Evolutionary conservation across 768 basidiomycete species (phyloP).

Genomic region (Russula earlei): DNA sequence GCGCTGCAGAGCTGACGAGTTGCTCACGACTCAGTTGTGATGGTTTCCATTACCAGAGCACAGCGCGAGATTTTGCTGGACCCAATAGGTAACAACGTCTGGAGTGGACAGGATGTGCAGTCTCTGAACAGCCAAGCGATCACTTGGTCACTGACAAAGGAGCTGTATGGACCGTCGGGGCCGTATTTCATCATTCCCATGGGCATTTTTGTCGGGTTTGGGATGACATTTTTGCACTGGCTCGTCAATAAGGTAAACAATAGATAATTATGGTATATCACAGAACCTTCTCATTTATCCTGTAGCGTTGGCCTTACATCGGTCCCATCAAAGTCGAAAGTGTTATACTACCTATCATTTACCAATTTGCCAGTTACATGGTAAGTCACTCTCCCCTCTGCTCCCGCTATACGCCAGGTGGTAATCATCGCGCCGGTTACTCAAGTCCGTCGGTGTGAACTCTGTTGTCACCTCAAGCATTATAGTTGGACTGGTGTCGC

Average conservation of each 20-base stretch:
- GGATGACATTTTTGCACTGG: slow-evolving; percentile 45
- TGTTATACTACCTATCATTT: slow-evolving; percentile 49
- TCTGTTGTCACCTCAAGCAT: slow-evolving; percentile 41
- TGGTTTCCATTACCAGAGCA: slow-evolving; percentile 42
- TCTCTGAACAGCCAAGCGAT: slow-evolving; percentile 48
- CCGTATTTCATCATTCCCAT: slow-evolving; percentile 51
- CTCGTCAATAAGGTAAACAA: slow-evolving; percentile 38
- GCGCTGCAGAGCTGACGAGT: slow-evolving; percentile 21
- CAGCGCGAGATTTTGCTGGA: slow-evolving; percentile 46
- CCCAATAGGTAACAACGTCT: slow-evolving; percentile 50
- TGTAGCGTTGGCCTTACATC: slow-evolving; percentile 45
- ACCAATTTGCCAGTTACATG: slow-evolving; percentile 36
- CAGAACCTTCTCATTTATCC: background rate
- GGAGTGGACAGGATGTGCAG: slow-evolving; percentile 35
- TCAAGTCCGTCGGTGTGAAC: slow-evolving; percentile 41
- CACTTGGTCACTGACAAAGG: slow-evolving; percentile 55
- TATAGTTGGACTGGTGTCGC: slow-evolving; percentile 44
- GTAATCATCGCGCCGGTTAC: background rate
- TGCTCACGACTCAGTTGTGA: slow-evolving; percentile 36
- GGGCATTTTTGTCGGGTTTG: slow-evolving; percentile 44
- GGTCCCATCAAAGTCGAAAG: slow-evolving; percentile 40
- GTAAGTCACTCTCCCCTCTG: background rate
- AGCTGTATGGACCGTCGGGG: slow-evolving; percentile 44
- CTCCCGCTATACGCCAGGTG: background rate
- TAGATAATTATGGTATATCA: background rate